Evolutionary conservation across 306 rosid genomes (phyloP), one percentile per base, ranked within the genome.

Genomic region (Luffa aegyptiaca): DNA sequence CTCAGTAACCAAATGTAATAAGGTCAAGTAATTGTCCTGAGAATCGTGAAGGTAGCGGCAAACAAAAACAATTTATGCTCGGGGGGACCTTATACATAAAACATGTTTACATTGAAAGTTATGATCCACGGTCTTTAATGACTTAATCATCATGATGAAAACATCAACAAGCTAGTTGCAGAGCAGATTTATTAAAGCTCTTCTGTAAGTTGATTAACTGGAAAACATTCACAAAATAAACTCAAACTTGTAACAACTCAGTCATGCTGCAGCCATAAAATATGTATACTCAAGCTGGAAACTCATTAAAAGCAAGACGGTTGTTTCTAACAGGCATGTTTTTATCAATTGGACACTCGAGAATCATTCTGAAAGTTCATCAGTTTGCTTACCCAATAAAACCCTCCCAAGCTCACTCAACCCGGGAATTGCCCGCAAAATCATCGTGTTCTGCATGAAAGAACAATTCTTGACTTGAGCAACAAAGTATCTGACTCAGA

Each of bases 341-440:
- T 57, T 31, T 49, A 33, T 48, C 61, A 31, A 73, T 26, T 26
- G 44, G 78, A 31, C 4, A 21, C 77, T 6, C 39, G 36, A 31
- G 13, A 21, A 73, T 49, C 39, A 73, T 13, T 73, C 44, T 8
- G 36, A 11, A 65, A 45, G 52, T 48, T n/a, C 52, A 17, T 33
- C 31, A 74, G 14, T 17, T 82, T 26, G 16, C 81, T 70, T 85
- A 92, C 98, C 98, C 78, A 95, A 85, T 57, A 92, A 89, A 85
- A 80, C 87, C 82, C 83, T 94, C 75, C 97, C 98, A 53, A 92
- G 76, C 79, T 95, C 90, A 70, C 87, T 92, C 26, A 95, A 81
- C 72, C 98, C 98, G 1, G 97, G 98, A 85, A 95, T 92, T 36
- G 98, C 93, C 83, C 97, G 90, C 89, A 95, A 84, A 80, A 95